A percentile compares a stretch with the other conserved stretches of the same genome.
Conservation (phyloP, 2,329 filamentous ascomycete species). For the Phialophora tarda region DNA sequence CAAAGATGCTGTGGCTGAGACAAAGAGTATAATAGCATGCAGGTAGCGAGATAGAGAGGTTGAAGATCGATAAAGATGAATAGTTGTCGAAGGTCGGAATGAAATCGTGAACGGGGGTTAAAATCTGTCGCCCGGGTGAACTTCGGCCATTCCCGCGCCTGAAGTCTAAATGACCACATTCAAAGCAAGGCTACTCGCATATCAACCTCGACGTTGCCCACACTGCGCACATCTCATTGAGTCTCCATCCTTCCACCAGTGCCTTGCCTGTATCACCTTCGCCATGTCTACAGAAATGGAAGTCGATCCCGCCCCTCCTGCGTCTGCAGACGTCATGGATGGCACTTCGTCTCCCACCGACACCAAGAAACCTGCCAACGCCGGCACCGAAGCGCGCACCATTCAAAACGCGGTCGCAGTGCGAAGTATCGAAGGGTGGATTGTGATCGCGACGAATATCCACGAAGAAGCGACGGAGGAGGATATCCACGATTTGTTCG, state of each 20-base stretch:
- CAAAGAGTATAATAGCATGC: not conserved
- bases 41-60: too few species aligned
- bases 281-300: conserved; percentile 55
- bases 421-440: conserved; percentile 72
- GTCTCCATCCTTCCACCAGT: not conserved
- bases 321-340: conserved; percentile 37
- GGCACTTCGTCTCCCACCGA: conserved; percentile 25
- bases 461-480: conserved; percentile 72
- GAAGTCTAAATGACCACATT: not conserved
- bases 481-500: conserved; percentile 69
- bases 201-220: not conserved
- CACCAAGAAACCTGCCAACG: conserved; percentile 28
- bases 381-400: conserved; percentile 51
- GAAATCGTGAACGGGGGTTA: not conserved
- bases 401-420: conserved; percentile 60
- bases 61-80: not conserved
- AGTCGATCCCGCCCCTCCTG: conserved; percentile 46
- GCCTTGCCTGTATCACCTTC: not conserved
- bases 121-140: not conserved
- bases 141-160: not conserved
- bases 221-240: not conserved
- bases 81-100: not conserved
- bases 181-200: not conserved
- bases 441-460: conserved; percentile 71
- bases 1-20: not conserved